phyloP scores from a whole-genome alignment of 768 basidiomycete genomes.

The Mycena latifolia region DNA sequence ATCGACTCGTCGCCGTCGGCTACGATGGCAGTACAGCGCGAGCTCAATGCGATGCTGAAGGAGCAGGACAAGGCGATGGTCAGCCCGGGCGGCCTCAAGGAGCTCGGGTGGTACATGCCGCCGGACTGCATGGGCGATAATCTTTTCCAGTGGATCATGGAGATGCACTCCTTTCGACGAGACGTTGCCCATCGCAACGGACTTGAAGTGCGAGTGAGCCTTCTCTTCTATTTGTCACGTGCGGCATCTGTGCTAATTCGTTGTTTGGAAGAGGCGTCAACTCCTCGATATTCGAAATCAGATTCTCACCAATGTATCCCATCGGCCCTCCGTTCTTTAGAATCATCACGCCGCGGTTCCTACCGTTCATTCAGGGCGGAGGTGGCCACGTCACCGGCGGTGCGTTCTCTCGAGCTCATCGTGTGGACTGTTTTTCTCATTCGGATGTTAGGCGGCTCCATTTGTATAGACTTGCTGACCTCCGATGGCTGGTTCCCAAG shows the following conservation, averaged over 20 bases:
- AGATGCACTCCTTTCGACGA: constrained; percentile 79
- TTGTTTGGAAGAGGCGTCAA: constrained; percentile 59
- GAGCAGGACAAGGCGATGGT: constrained; percentile 62
- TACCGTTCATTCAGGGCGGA: constrained; percentile 78
- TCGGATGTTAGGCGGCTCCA: constrained; percentile 66
- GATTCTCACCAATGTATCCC: constrained; percentile 76
- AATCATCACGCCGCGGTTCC: constrained; percentile 78
- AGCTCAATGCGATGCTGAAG: constrained; percentile 70
- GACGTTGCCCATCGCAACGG: constrained; percentile 69
- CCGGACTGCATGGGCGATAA: constrained; percentile 76
- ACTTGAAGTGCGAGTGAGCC: constrained; percentile 63
- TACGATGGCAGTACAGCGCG: constrained; percentile 69
- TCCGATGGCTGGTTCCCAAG: constrained; percentile 79
- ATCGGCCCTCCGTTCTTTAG: constrained; percentile 83
- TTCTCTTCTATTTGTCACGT: background rate
- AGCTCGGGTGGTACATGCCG: constrained; percentile 81
- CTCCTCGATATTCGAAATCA: constrained; percentile 79
- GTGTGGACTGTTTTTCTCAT: background rate
- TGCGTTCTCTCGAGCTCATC: constrained; percentile 35
- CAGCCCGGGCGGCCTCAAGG: constrained; percentile 51
- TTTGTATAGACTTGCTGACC: constrained; percentile 81
- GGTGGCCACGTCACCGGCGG: constrained; percentile 79
- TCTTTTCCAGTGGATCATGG: constrained; percentile 80
- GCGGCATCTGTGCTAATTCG: constrained; percentile 4
- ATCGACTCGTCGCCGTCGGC: constrained; percentile 65